These are phyloP conservation scores for Aspergillus quadricinctus DNA, from an alignment of 2,329 filamentous ascomycete genomes.

Conservation along the genomic window DNA sequence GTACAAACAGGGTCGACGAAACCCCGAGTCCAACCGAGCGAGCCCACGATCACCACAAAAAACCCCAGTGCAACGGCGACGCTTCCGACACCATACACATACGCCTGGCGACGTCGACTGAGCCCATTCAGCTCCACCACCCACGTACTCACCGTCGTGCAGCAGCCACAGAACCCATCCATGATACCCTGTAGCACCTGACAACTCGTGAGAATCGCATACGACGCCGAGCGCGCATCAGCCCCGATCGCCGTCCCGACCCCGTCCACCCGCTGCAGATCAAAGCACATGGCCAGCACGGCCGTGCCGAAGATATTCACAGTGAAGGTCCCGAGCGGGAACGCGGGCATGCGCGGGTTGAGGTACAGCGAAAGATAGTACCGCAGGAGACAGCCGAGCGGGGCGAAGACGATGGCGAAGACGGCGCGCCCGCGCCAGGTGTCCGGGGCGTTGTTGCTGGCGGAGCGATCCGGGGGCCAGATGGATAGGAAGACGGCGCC, in stretches of 20 bases:
- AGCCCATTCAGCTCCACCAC: slow-evolving; percentile 57
- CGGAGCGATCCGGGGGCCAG: slow-evolving; percentile 59
- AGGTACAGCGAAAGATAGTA: slow-evolving; percentile 68
- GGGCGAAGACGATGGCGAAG: slow-evolving; percentile 78
- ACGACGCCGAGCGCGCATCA: slow-evolving; percentile 32
- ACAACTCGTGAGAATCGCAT: slow-evolving; percentile 48
- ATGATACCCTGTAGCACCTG: slow-evolving; percentile 64
- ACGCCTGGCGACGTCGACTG: slow-evolving; percentile 53
- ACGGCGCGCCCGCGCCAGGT: slow-evolving; percentile 71
- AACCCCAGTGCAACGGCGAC: slow-evolving; percentile 46
- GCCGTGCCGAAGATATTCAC: slow-evolving; percentile 76
- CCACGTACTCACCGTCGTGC: slow-evolving; percentile 66
- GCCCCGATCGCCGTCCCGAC: slow-evolving; percentile 42
- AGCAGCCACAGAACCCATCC: slow-evolving; percentile 64
- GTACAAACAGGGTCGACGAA: slow-evolving; percentile 33
- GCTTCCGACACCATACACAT: slow-evolving; percentile 53
- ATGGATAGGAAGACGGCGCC: slow-evolving; percentile 68
- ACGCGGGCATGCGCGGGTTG: slow-evolving; percentile 63
- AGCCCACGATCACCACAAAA: slow-evolving; percentile 53
- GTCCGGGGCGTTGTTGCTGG: slow-evolving; percentile 30
- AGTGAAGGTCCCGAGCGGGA: slow-evolving; percentile 80
- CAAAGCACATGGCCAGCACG: slow-evolving; percentile 70
- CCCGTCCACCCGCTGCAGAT: slow-evolving; percentile 64
- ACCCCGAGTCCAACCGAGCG: slow-evolving; percentile 50
- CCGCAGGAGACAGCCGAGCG: slow-evolving; percentile 69